Conservation (phyloP, 352 stramenopile genomes). For the Salisapilia sapeloensis region DNA sequence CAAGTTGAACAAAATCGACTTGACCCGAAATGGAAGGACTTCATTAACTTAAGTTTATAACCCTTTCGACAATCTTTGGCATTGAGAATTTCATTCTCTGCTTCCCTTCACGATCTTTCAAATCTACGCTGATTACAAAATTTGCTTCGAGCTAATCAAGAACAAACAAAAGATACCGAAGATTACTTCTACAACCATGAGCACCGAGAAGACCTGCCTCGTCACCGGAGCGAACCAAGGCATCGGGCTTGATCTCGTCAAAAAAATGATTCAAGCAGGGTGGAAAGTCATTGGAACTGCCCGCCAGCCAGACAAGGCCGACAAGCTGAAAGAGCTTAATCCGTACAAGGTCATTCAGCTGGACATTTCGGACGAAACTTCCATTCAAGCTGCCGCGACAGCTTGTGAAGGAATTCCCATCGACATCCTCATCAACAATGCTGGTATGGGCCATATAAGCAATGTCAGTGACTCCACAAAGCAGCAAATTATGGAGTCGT, state of each 20-base stretch:
- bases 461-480: slow-evolving; percentile 25
- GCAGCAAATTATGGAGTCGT: slow-evolving; percentile 29
- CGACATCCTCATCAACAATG: slow-evolving; percentile 68
- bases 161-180: too few species aligned
- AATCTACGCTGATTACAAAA: too few species aligned
- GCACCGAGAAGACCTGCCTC: slow-evolving; percentile 9
- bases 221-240: slow-evolving; percentile 18
- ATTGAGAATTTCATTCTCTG: too few species aligned
- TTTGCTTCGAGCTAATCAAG: too few species aligned
- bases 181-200: too few species aligned
- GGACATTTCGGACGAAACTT: slow-evolving; percentile 32
- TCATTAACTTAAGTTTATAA: too few species aligned
- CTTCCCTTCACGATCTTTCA: too few species aligned
- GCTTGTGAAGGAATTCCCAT: slow-evolving; percentile 16
- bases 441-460: slow-evolving; percentile 15
- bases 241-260: slow-evolving; percentile 12
- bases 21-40: too few species aligned
- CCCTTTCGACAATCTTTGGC: too few species aligned
- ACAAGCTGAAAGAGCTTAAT: slow-evolving; percentile 14
- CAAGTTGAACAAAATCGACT: too few species aligned
- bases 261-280: slow-evolving; percentile 10
- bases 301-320: slow-evolving; percentile 9
- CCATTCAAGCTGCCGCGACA: slow-evolving; percentile 19
- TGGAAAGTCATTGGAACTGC: slow-evolving; percentile 15
- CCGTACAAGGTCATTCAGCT: slow-evolving; percentile 29